These are phyloP conservation scores for Leavenworthia alabamica DNA, from an alignment of 345 rosid species.

Conservation along the genomic window DNA sequence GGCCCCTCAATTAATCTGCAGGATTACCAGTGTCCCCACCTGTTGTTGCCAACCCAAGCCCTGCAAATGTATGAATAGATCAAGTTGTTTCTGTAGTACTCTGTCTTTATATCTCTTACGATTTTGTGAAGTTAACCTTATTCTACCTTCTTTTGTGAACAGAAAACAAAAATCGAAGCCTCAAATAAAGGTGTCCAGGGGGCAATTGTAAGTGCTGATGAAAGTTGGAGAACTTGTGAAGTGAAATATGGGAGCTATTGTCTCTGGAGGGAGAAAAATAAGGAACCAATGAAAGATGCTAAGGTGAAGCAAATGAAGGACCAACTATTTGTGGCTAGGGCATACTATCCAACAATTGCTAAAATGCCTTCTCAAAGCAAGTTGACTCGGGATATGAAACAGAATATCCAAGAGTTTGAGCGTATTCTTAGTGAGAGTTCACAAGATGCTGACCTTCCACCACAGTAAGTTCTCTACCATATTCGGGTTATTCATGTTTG, in stretches of 20 bases:
- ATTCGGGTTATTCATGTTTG: constrained; percentile 13
- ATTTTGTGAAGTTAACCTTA: not conserved
- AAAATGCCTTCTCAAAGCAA: constrained; percentile 69
- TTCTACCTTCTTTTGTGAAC: constrained; percentile 22
- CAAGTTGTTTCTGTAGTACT: constrained; percentile 7
- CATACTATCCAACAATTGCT: constrained; percentile 92
- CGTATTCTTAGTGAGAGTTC: constrained; percentile 78
- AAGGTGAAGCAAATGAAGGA: constrained; percentile 86
- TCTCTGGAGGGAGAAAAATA: constrained; percentile 80
- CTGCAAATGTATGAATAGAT: constrained; percentile 22
- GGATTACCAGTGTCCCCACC: constrained; percentile 24
- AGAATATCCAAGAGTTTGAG: constrained; percentile 92
- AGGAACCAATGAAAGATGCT: constrained; percentile 71
- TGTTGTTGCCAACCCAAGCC: constrained; percentile 25
- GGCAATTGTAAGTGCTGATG: constrained; percentile 31
- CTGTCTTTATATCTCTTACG: not conserved
- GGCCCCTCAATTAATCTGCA: constrained; percentile 17
- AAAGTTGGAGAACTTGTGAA: constrained; percentile 56
- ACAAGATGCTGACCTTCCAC: constrained; percentile 80
- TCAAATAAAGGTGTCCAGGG: constrained; percentile 13
- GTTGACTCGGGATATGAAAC: constrained; percentile 72
- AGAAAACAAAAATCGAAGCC: constrained; percentile 33
- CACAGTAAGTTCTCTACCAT: constrained; percentile 52
- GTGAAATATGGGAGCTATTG: constrained; percentile 85
- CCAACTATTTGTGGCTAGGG: constrained; percentile 83